A percentile compares a stretch with the other conserved stretches of the same genome.
Conservation (phyloP, 2,329 filamentous ascomycete species). For the Lomentospora prolificans region DNA sequence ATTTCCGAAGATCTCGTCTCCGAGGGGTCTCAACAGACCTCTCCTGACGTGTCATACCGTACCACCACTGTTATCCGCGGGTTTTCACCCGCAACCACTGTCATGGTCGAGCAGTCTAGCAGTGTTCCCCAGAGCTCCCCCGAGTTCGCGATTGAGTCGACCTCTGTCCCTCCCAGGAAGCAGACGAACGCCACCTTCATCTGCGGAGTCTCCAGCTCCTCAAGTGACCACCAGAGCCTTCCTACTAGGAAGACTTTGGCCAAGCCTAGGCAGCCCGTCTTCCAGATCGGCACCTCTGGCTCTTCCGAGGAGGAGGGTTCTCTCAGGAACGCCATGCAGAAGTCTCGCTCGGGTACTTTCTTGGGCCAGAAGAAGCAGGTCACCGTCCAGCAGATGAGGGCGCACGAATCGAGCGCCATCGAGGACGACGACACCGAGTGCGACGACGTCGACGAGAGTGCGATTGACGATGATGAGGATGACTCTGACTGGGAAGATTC, state of each 20-base stretch:
- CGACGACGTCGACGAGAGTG: slow-evolving; percentile 70
- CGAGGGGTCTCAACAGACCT: slow-evolving; percentile 23
- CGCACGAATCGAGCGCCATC: slow-evolving; percentile 36
- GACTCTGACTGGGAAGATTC: slow-evolving; percentile 55
- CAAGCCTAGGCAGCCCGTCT: slow-evolving; percentile 23
- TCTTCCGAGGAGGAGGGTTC: slow-evolving; percentile 74
- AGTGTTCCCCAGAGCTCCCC: slow-evolving; percentile 2
- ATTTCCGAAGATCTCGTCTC: slow-evolving; percentile 36
- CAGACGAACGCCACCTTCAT: slow-evolving; percentile 47
- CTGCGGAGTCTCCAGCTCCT: slow-evolving; percentile 74
- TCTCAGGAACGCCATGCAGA: slow-evolving; percentile 35
- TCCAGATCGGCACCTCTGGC: slow-evolving; percentile 42
- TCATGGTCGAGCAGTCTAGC: slow-evolving; percentile 5
- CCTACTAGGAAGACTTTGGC: slow-evolving; percentile 17
- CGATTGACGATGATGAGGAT: slow-evolving; percentile 65
- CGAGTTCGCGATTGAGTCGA: slow-evolving; percentile 48
- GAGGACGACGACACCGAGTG: slow-evolving; percentile 50
- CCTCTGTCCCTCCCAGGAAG: slow-evolving; percentile 49
- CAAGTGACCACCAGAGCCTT: slow-evolving; percentile 42
- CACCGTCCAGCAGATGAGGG: slow-evolving; percentile 33
- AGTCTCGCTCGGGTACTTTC: slow-evolving; percentile 36
- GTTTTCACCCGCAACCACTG: slow-evolving; percentile 57
- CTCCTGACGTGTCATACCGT: slow-evolving; percentile 40
- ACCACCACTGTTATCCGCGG: slow-evolving; percentile 65
- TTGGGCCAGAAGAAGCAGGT: slow-evolving; percentile 60